Base-by-base conservation (phyloP, 2,329 filamentous ascomycete genomes). In the Colletotrichum sp. region DNA sequence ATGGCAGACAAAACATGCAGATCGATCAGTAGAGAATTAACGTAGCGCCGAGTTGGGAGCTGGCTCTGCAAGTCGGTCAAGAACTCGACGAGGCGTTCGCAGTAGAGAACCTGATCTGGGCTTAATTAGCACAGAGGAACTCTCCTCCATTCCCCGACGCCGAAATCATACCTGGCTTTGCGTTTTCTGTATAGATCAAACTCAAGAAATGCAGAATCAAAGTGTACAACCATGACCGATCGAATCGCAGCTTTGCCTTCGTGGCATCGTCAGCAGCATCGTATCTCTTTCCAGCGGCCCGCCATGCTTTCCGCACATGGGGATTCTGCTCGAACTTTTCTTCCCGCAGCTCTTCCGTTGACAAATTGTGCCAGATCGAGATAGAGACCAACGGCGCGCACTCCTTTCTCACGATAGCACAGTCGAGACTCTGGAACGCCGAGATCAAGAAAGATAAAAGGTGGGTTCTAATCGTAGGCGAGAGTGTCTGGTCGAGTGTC, bases 341-440 rank as follows among this genome's bases (percentile, higher is more conserved):
- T 71, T 98, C 95, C 79, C 95, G 91, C 77, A 93, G 91, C 74
- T 90, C 89, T 39, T 98, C 95, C 72, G 91, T 94, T 34, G 95
- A 94, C 48, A 99, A 87, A 82, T 98, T 98, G 81, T 98, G 95
- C 97, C 97, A 99, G 80, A 97, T 95, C 1, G 95, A 94, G 80
- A 99, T 98, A 15, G 96, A 97, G 25, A 99, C 96, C 68, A 99
- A 88, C 3, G 98, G 95, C 8, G 96, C 97, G 84, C 97, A 98
- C 87, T 99, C 97, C 84, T 98, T 98, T 77, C 97, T 93, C 66
- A 99, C 94, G 72, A 98, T 91, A 48, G 91, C 91, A 82, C 93
- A 96, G 83, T 99, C 98, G 36, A 99, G 89, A 63, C 96, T 98
- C 84, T 98, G 96, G 82, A 98, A 99, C 44, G 96, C 95, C 79